These are phyloP conservation scores for Babesia divergens DNA, from an alignment of 169 alveolate genomes.

Conservation along the genomic window DNA sequence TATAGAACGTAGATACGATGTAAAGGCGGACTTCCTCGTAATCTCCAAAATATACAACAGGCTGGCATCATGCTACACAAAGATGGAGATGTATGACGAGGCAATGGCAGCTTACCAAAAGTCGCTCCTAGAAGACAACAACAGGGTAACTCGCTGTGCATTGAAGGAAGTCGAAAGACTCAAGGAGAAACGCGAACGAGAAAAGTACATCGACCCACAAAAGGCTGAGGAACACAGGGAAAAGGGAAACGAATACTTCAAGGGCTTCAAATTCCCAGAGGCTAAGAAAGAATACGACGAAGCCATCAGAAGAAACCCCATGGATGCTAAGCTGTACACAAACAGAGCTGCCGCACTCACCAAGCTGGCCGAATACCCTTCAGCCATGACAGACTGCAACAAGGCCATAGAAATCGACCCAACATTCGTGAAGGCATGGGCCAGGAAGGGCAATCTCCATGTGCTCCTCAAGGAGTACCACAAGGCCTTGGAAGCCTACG, in stretches of 20 bases:
- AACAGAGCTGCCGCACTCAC: constrained; percentile 96
- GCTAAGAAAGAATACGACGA: constrained; percentile 96
- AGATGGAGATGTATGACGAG: constrained; percentile 81
- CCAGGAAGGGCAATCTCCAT: constrained; percentile 94
- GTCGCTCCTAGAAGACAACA: constrained; percentile 91
- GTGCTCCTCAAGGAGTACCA: constrained; percentile 94
- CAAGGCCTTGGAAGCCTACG: constrained; percentile 93
- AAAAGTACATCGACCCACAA: constrained; percentile 92
- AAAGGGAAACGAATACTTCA: constrained; percentile 89
- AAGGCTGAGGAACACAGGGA: constrained; percentile 91
- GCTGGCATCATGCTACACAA: constrained; percentile 83
- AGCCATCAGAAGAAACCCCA: constrained; percentile 95
- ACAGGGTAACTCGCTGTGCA: constrained; percentile 87
- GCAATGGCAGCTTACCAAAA: constrained; percentile 89
- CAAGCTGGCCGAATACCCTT: constrained; percentile 92
- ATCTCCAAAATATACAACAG: constrained; percentile 85
- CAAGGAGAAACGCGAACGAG: constrained; percentile 88
- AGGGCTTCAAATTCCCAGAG: constrained; percentile 91
- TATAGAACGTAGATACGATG: constrained; percentile 87
- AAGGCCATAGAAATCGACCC: constrained; percentile 94
- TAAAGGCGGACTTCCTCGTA: constrained; percentile 83
- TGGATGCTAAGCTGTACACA: constrained; percentile 90
- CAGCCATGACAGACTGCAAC: constrained; percentile 90
- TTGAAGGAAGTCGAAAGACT: constrained; percentile 88
- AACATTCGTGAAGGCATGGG: constrained; percentile 92